Conservation (phyloP, 169 alveolate species). For the Perkinsus olseni region DNA sequence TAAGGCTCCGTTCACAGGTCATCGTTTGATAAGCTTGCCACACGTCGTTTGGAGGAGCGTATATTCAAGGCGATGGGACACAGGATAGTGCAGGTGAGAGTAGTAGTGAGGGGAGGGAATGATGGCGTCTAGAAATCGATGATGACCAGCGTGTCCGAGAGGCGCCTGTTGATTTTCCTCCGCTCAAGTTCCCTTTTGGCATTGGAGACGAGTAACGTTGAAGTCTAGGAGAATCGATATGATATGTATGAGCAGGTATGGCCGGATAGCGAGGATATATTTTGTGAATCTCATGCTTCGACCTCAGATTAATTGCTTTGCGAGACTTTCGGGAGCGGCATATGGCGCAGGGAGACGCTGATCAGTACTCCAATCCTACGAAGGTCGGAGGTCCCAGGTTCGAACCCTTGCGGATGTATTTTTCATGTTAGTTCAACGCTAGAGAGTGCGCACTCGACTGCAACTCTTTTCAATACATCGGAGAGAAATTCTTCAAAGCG, state of each 20-base stretch:
- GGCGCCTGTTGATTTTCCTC: not conserved
- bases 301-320: not conserved
- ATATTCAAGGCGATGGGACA: not conserved
- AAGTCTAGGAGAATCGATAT: not conserved
- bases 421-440: not conserved
- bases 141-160: not conserved
- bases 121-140: not conserved
- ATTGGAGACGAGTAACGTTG: not conserved
- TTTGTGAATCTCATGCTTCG: not conserved
- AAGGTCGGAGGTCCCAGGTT: not conserved
- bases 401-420: not conserved
- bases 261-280: not conserved
- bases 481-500: not conserved
- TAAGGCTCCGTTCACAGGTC: not conserved
- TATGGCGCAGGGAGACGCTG: not conserved
- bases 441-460: not conserved
- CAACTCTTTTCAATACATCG: not conserved
- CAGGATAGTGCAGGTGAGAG: not conserved
- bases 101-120: not conserved
- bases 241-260: not conserved
- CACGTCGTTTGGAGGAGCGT: not conserved
- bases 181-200: not conserved
- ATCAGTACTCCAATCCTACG: not conserved
- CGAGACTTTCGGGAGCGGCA: not conserved
- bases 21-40: not conserved